Evolutionary conservation across 2,329 filamentous ascomycete species (phyloP), one percentile per base, ranked within the genome.

Genomic region (Thelonectria discophora): DNA sequence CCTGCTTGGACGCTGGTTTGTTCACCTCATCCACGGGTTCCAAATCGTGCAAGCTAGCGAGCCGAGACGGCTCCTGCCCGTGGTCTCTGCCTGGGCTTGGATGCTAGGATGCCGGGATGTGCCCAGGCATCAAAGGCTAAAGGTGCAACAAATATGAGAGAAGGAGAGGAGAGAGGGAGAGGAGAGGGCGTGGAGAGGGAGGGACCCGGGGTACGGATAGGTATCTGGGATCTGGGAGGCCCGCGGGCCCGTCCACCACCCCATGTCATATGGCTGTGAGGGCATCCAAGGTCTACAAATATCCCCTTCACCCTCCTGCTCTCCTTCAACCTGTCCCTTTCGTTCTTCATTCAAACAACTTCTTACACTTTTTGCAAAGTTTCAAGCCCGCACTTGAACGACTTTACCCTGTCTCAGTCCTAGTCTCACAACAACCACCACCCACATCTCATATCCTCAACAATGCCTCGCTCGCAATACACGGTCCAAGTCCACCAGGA

Each of bases 401-500:
- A 37, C 34, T 37, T 37, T 12, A 37, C 15, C 34, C 15, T 37
- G 34, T 37, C 34, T 37, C 6, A n/a, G 21, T 24, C 21, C 6
- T 12, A 13, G 17, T 45, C 42, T 5, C 39, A 53, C 21, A 47
- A 24, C 21, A 58, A 53, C 49, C 30, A 5, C 52, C 37, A 62
- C 32, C 49, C 65, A 55, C 51, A 58, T 55, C 54, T 37, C 37
- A 51, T 55, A 64, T 62, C 69, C 43, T 34, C 63, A 64, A 69
- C 40, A 37, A 72, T 76, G 71, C 65, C 64, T 60, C 63, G 64
- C 51, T 65, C 64, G 47, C 69, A 17, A 18, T 45, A 73, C 65
- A 64, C 63, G 42, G 71, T 75, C 51, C 66, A 77, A 55, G 69
- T 78, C 58, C 76, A 77, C 65, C 75, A 77, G 65, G 65, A 67